phyloP scores from a whole-genome alignment of 208 protist species.

The Leishmania martiniquensis region DNA sequence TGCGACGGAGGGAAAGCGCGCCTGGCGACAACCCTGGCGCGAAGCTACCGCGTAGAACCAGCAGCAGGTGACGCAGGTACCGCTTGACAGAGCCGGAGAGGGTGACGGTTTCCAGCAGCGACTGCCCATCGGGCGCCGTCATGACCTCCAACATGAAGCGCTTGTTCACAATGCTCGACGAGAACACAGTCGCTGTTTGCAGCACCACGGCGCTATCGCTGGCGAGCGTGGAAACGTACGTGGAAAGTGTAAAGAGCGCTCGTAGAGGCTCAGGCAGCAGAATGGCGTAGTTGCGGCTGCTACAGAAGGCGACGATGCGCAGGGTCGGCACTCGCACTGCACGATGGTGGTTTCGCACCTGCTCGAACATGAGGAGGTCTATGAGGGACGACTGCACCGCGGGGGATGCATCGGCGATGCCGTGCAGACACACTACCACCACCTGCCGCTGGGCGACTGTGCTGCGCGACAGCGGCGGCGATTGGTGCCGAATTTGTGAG shows the following conservation, averaged over 20 bases:
- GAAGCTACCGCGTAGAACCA: conserved; percentile 72
- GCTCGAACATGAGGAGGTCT: conserved; percentile 74
- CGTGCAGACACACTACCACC: conserved; percentile 81
- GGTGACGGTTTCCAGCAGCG: conserved; percentile 69
- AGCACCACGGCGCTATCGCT: conserved; percentile 85
- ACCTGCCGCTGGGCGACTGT: conserved; percentile 38
- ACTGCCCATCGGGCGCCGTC: conserved; percentile 42
- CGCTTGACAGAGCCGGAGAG: conserved; percentile 56
- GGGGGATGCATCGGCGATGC: conserved; percentile 55
- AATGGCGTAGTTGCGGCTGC: conserved; percentile 47
- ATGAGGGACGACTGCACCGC: conserved; percentile 68
- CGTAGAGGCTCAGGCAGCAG: conserved; percentile 72
- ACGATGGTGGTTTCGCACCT: conserved; percentile 31
- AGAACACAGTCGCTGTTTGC: conserved; percentile 51
- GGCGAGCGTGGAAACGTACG: conserved; percentile 74
- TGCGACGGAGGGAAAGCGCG: conserved; percentile 41
- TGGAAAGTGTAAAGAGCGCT: conserved; percentile 79
- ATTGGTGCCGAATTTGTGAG: not conserved
- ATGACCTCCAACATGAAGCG: conserved; percentile 77
- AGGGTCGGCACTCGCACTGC: conserved; percentile 42
- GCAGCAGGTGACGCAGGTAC: conserved; percentile 81
- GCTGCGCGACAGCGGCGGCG: conserved; percentile 12
- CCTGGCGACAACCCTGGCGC: conserved; percentile 26
- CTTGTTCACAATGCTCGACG: conserved; percentile 82
- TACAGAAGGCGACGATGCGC: conserved; percentile 84